Percentiles rank a stretch among this genome's conserved stretches.
phyloP scores from a whole-genome alignment of 345 rosid genomes.

The Cardamine resedifolia region DNA sequence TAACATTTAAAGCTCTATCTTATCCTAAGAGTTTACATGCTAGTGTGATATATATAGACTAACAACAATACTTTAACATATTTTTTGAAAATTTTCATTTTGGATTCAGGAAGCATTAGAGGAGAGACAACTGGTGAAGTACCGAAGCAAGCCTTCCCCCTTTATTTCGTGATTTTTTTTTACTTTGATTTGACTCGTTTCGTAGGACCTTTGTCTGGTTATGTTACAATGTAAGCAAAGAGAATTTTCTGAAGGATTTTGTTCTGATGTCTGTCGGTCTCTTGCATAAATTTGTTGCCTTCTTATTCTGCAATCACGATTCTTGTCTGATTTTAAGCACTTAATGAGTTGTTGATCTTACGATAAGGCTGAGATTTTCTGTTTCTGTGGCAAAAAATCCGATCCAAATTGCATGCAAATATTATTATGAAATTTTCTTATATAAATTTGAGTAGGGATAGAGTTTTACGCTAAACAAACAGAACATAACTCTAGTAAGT shows the following conservation, averaged over 20 bases:
- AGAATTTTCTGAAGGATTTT: background rate
- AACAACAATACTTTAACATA: background rate
- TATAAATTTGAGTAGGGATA: background rate
- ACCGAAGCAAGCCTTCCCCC: background rate
- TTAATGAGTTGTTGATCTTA: constrained; percentile 11
- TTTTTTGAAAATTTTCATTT: background rate
- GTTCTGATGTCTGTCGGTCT: background rate
- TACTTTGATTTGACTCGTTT: constrained; percentile 9
- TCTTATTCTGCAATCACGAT: background rate
- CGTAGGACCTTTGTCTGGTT: constrained; percentile 12
- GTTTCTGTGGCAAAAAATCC: constrained; percentile 2
- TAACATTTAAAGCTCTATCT: background rate
- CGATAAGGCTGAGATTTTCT: background rate
- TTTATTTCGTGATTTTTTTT: constrained; percentile 1
- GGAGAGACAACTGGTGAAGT: background rate
- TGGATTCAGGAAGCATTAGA: constrained; percentile 14
- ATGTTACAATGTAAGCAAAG: constrained; percentile 18
- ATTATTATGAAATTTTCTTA: background rate
- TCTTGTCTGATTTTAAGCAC: background rate
- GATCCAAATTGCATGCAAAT: constrained; percentile 6
- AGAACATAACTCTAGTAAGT: background rate
- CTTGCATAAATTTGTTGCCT: background rate
- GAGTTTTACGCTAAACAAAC: constrained; percentile 3
- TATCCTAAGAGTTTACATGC: background rate
- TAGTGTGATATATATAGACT: background rate